Evolutionary conservation across 352 stramenopile species (phyloP).

Genomic region (Globisporangium canariense): DNA sequence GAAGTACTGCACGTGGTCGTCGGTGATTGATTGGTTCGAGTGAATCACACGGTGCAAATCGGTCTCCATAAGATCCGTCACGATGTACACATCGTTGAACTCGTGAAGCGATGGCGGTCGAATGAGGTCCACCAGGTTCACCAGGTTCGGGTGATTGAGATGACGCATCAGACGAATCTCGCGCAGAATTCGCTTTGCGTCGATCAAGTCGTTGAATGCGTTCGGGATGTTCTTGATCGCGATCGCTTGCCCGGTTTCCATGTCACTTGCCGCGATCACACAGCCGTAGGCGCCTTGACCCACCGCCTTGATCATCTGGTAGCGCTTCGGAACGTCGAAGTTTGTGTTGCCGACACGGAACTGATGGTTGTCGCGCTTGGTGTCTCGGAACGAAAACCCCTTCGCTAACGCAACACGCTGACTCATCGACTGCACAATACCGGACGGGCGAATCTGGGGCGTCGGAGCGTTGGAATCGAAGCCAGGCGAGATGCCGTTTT

Average conservation of each 20-base stretch:
- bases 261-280: constrained; percentile 88
- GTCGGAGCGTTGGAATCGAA: constrained; percentile 53
- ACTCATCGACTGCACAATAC: constrained; percentile 43
- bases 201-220: constrained; percentile 88
- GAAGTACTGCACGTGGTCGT: constrained; percentile 80
- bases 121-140: constrained; percentile 79
- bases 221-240: constrained; percentile 97
- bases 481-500: constrained; percentile 27
- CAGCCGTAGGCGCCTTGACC: constrained; percentile 91
- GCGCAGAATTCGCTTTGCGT: constrained; percentile 84
- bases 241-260: constrained; percentile 83
- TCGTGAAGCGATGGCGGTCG: constrained; percentile 78
- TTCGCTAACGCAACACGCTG: constrained; percentile 58
- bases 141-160: constrained; percentile 79
- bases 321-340: constrained; percentile 81
- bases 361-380: constrained; percentile 81
- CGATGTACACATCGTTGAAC: constrained; percentile 89
- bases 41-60: constrained; percentile 78
- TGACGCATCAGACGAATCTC: constrained; percentile 89
- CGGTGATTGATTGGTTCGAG: constrained; percentile 77
- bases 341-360: constrained; percentile 87
- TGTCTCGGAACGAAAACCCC: constrained; percentile 83
- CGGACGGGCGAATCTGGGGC: constrained; percentile 42
- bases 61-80: constrained; percentile 79
- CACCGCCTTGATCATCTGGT: constrained; percentile 88